phyloP scores from a whole-genome alignment of 441 rosid genomes.

The Biscutella laevigata region DNA sequence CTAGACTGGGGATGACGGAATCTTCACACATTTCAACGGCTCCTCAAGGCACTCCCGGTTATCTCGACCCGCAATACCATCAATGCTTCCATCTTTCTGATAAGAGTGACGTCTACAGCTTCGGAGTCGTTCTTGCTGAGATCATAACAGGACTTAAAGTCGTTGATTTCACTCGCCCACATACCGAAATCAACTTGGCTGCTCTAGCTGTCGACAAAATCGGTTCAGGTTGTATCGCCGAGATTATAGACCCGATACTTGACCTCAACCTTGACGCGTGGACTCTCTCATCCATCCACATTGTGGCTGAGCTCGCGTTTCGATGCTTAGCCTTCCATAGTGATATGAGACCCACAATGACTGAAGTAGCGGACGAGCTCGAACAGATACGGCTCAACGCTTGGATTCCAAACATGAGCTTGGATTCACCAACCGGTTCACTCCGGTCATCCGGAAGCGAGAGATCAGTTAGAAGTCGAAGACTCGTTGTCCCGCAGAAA shows the following conservation, averaged over 20 bases:
- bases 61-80: slow-evolving; percentile 88
- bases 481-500: slow-evolving; percentile 36
- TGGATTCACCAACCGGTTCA: slow-evolving; percentile 44
- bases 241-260: slow-evolving; percentile 66
- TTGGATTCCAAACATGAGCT: slow-evolving; percentile 36
- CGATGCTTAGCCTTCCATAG: slow-evolving; percentile 74
- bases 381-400: slow-evolving; percentile 42
- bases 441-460: slow-evolving; percentile 36
- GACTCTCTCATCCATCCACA: slow-evolving; percentile 51
- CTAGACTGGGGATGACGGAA: slow-evolving; percentile 69
- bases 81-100: slow-evolving; percentile 84
- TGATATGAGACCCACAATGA: slow-evolving; percentile 82
- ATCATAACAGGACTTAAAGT: slow-evolving; percentile 71
- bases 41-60: slow-evolving; percentile 97
- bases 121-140: slow-evolving; percentile 83
- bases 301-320: slow-evolving; percentile 72
- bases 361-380: slow-evolving; percentile 70
- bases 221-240: slow-evolving; percentile 46
- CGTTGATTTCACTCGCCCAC: slow-evolving; percentile 64
- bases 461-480: slow-evolving; percentile 33
- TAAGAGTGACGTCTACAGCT: slow-evolving; percentile 85
- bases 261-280: slow-evolving; percentile 43
- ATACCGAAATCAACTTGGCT: slow-evolving; percentile 68
- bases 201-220: slow-evolving; percentile 64
- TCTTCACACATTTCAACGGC: slow-evolving; percentile 88